Evolutionary conservation across 2,329 filamentous ascomycete genomes (phyloP).

Genomic region (Tolypocladium guangdongense): DNA sequence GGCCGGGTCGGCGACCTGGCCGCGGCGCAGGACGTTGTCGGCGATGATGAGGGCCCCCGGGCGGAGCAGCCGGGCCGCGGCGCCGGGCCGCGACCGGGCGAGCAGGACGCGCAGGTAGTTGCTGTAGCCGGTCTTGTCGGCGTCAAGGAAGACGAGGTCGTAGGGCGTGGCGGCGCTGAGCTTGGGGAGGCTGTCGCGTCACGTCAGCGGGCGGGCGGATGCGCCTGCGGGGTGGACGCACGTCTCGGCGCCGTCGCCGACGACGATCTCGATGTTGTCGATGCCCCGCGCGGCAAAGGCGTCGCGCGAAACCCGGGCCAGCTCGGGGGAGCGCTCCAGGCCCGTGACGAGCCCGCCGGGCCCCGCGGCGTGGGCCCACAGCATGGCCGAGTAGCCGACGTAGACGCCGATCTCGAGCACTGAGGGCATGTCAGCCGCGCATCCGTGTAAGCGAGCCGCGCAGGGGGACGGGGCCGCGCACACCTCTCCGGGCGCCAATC

Average conservation of each 20-base stretch:
- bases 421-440: slow-evolving; percentile 8
- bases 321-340: slow-evolving; percentile 34
- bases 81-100: slow-evolving; percentile 26
- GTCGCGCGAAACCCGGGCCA: slow-evolving; percentile 27
- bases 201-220: neutral
- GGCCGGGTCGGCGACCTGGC: slow-evolving; percentile 30
- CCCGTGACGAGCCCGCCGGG: slow-evolving; percentile 29
- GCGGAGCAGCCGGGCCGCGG: slow-evolving; percentile 29
- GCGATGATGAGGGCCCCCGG: slow-evolving; percentile 40
- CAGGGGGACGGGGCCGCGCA: too few relatives aligned
- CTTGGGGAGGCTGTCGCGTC: slow-evolving; percentile 16
- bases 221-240: slow-evolving; percentile 21
- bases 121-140: slow-evolving; percentile 41
- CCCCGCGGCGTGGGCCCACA: slow-evolving; percentile 36
- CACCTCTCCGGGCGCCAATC: slow-evolving; percentile 29
- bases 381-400: slow-evolving; percentile 35
- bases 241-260: slow-evolving; percentile 36
- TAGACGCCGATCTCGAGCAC: slow-evolving; percentile 40
- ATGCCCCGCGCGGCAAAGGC: slow-evolving; percentile 27
- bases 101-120: slow-evolving; percentile 35
- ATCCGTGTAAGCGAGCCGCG: neutral
- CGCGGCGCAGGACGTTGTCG: slow-evolving; percentile 41
- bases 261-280: slow-evolving; percentile 33
- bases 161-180: slow-evolving; percentile 25
- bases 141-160: slow-evolving; percentile 44